Base-by-base conservation (phyloP, 2,329 filamentous ascomycete genomes). In the Arachnomyces sp. region DNA sequence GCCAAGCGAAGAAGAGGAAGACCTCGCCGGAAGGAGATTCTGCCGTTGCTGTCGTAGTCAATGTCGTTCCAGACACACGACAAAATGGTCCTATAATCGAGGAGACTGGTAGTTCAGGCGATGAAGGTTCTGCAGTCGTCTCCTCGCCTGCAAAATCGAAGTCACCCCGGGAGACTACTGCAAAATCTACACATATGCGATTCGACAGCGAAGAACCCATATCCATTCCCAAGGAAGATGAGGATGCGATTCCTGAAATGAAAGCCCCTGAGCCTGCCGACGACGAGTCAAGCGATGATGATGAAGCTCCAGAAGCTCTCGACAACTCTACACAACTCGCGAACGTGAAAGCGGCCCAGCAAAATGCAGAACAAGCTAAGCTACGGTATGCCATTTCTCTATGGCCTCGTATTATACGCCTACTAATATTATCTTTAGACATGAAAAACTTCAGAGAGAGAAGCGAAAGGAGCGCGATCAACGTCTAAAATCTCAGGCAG, bases 131-230 rank as follows among this genome's bases (percentile, higher is more conserved):
- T 12, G 7, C 20, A 9, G 36, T 6, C 44, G 52, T 3, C 5
- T 40, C 35, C 14, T 9, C 20, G 28, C 25, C 29, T n/a, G 28
- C 28, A 28, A 33, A 39, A 4, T 33, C 11, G 16, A 12, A 36
- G 9, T 25, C 18, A 12, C 5, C 30, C 6, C 5, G 20, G 5
- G 29, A 30, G 9, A 29, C 36, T n/a, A 50, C 49, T 47, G 52
- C 37, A 34, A 56, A 49, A 25, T 29, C 43, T 17, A 38, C 37
- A 7, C 62, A 65, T 39, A 52, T 66, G 30, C 57, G 63, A 37
- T 67, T 67, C 39, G 64, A 50, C 28, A 66, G 61, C 42, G 64
- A 66, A 44, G 65, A 67, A 15, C 61, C 61, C 17, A 50, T 52
- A 16, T 54, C 50, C 1, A 43, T 50, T 15, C 42, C 49, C 31